Evolutionary conservation across 108 stramenopile genomes (phyloP).

Genomic region (Cyclotella sp.): DNA sequence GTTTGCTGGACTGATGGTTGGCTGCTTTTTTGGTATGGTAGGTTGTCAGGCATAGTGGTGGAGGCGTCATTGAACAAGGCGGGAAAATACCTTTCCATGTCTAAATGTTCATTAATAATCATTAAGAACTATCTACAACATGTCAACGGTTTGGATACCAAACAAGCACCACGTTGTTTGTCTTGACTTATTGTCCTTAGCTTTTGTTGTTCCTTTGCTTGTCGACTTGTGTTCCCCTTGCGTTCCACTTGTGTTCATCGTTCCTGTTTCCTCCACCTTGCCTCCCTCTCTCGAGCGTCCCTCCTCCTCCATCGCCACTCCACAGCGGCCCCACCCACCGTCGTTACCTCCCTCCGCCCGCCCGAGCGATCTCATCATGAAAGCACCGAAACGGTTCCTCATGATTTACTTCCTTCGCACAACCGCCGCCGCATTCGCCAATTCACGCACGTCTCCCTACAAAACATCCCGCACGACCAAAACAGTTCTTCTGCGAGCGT

Average conservation of each 20-base stretch:
- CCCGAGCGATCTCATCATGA: conserved; percentile 5
- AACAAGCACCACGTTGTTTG: background rate
- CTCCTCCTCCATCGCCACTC: background rate
- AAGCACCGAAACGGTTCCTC: conserved; percentile 40
- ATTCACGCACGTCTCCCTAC: background rate
- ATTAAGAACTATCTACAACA: too few species aligned
- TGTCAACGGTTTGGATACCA: background rate
- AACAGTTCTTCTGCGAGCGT: conserved; percentile 7
- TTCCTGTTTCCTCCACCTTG: background rate
- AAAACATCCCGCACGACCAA: background rate
- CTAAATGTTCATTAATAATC: too few species aligned
- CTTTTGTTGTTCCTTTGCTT: too few species aligned
- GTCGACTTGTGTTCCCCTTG: too few species aligned
- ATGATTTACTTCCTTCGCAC: conserved; percentile 72
- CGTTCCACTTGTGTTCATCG: too few species aligned
- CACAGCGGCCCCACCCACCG: background rate
- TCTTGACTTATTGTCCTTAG: too few species aligned
- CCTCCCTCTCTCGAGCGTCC: too few species aligned
- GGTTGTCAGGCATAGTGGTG: too few species aligned
- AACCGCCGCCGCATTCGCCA: conserved; percentile 67
- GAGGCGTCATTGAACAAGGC: too few species aligned
- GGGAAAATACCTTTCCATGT: too few species aligned
- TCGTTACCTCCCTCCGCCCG: background rate
- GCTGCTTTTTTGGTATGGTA: too few species aligned
- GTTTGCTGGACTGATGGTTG: background rate